Base-by-base conservation (phyloP, 495 filamentous ascomycete genomes). In the Aspergillus bertholletiae region DNA sequence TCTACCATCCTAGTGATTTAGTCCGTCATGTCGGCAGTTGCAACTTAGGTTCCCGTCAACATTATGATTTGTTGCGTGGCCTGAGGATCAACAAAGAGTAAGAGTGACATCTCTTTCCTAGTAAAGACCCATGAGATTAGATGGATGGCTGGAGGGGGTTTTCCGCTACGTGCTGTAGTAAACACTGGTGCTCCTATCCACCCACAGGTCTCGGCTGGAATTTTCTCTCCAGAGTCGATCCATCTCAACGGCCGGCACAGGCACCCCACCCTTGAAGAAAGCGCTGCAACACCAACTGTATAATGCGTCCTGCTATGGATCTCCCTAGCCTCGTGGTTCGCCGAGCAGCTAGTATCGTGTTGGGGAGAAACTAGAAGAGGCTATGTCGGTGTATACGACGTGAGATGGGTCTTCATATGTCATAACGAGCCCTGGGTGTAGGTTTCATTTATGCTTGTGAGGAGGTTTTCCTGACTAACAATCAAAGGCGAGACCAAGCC, bases 21-120 rank as follows among this genome's bases (percentile, higher is more conserved):
- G 35, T 22, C 49, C 22, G 22, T 41, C 22, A 41, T 35, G 28
- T 51, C 34, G 49, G 49, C 35, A 51, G 39, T 53, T 53, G 26
- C 15, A n/a, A 32, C 39, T 32, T 26, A 28, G 37, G 24, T 53
- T 34, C 39, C 41, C 13, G 49, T 37, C 34, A 18, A 7, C 37
- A 43, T 43, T 43, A 43, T 43, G 20, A 17, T 43, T 43, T 43
- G 18, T 43, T 43, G 39, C 39, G 34, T n/a, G 34, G 34, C 3
- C 39, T 21, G 18, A 43, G 17, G 22, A 37, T 15, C 34, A 37
- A 37, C 34, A n/a, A n/a, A 15, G 34, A 21, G 22, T 7, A 43
- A 43, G 39, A 43, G 5, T 43, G 39, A 43, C 39, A 40, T 9
- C n/a, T 18, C 18, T 18, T 18, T 9, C 37, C 37, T 18, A 21